phyloP scores from a whole-genome alignment of 202 grass and related monocot genomes.

The Thinopyrum obtusiflorum region DNA sequence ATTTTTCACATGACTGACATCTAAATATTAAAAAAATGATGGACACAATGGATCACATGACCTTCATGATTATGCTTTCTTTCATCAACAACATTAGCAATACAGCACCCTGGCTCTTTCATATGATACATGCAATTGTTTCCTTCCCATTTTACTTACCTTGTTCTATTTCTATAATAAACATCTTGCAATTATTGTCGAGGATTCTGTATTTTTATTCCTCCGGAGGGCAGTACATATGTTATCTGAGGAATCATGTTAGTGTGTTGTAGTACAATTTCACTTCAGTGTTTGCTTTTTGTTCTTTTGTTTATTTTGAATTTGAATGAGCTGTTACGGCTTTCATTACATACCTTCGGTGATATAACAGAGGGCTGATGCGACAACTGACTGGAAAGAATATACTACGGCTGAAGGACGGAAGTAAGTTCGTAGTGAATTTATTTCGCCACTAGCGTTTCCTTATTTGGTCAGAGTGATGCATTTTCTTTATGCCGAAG shows the following conservation, averaged over 20 bases:
- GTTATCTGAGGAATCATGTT: background rate
- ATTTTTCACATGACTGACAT: background rate
- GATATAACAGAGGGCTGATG: conserved; percentile 69
- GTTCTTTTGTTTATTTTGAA: conserved; percentile 5
- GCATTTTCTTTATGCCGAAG: background rate
- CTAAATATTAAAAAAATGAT: background rate
- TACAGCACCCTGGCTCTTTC: background rate
- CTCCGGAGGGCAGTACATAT: background rate
- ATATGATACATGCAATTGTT: background rate
- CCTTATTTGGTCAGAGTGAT: conserved; percentile 15
- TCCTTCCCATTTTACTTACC: background rate
- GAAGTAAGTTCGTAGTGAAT: conserved; percentile 56
- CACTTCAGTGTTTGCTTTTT: background rate
- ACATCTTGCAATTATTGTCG: background rate
- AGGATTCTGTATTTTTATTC: background rate
- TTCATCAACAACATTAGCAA: background rate
- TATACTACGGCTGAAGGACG: conserved; percentile 68
- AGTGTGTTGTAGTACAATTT: conserved; percentile 4
- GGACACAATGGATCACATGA: background rate
- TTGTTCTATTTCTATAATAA: background rate
- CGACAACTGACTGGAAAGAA: conserved; percentile 91
- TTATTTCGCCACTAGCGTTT: background rate
- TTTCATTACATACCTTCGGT: background rate
- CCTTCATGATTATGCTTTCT: background rate
- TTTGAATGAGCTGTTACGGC: background rate